Evolutionary conservation across 495 filamentous ascomycete genomes (phyloP), one percentile per base, ranked within the genome.

Genomic region (Penicillium maclennaniae): DNA sequence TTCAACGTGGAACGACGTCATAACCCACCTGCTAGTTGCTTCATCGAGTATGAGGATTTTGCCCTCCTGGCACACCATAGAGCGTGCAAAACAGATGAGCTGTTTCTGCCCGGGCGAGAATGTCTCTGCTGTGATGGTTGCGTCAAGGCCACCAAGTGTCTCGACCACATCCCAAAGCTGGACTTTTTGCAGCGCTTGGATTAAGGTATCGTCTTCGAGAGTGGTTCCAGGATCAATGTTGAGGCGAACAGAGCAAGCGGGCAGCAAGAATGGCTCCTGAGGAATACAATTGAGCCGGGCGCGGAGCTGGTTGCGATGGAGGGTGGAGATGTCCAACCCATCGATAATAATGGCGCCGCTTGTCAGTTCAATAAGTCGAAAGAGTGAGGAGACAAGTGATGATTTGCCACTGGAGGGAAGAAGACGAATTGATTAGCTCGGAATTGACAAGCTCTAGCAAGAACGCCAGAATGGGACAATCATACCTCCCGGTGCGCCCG

Each of bases 91-190:
- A 38, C 47, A 58, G 16, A 71, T 52, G 14, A 69, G 41, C 53
- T 82, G 79, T 25, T 68, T 56, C 53, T 82, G 73, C 5, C 78
- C 78, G 43, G 72, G 67, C 14, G 62, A 68, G 27, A 62, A 58
- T 17, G 52, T 28, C 12, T 55, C 46, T 0, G 26, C 45, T 8
- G 48, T 42, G 10, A 67, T 34, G 7, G 28, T 21, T 25, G 54
- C 55, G n/a, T 62, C 53, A 7, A 69, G 40, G 5, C 67, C 60
- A 8, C 66, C 68, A 6, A 48, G 46, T 1, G 43, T 17, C 5
- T 56, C 39, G 6, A 66, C 28, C 2, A 45, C 27, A 16, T 56
- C 45, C 63, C 56, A 61, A 3, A 69, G 43, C 12, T 50, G 48
- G 4, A 66, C 63, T 40, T 49, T 47, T 26, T 43, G 43, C 5